Base-by-base conservation (phyloP, 108 stramenopile genomes). In the Skeletonema marinoi region DNA sequence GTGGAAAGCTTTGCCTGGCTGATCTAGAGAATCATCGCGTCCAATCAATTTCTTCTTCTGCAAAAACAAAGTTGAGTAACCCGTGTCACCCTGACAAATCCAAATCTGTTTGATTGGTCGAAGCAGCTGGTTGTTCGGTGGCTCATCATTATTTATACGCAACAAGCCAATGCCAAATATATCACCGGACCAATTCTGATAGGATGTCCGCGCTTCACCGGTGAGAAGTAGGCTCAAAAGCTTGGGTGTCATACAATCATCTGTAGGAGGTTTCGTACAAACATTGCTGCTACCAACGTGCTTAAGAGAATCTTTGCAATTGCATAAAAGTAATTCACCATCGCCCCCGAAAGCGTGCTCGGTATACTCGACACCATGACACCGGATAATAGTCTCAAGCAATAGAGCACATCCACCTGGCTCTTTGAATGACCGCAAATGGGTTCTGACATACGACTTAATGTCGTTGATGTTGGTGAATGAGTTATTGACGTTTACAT, bases 391-490 rank as follows among this genome's bases (percentile, higher is more conserved):
- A 1, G 88, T 90, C 66, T 95, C 94, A 59, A 95, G 77, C 31
- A 95, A 82, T 19, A 95, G 81, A 10, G 94, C 94, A 75, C 89
- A 88, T 2, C 94, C 94, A n/a, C 92, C 91, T 36, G 80, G 83
- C 13, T 72, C 78, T 14, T 68, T 87, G 62, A 95, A 95, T 2
- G 81, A 75, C 3, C 81, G 70, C 39, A 92, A 66, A 50, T 88
- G 82, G 25, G 86, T 81, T 36, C 64, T 61, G 3, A 95, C 94
- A 71, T 89, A 95, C 3, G 86, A 75, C 33, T 71, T 71, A 6
- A 95, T 78, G 46, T 95, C 94, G 7, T 70, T 36, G 17, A 88
- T 81, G 66, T 90, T 86, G 1, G 89, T 93, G 59, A 77, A 87
- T 0, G 90, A 90, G 11, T 83, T 81, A 38, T 65, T 66, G 44